Conservation (phyloP, 345 rosid genomes). For the Bretschneidera sinensis region DNA sequence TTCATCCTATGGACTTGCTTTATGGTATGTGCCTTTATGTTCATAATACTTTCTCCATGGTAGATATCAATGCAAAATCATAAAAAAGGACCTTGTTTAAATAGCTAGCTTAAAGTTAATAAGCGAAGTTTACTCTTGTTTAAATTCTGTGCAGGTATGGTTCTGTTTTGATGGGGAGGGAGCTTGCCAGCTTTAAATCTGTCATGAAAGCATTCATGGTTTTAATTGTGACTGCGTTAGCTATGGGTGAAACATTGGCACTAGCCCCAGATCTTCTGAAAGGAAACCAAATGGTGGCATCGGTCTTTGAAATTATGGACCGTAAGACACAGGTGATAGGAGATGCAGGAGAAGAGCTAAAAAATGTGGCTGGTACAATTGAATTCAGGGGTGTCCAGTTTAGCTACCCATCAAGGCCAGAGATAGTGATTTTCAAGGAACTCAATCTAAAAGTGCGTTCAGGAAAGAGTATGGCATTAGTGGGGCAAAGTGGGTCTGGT, state of each 20-base stretch:
- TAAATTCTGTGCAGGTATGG: conserved; percentile 60
- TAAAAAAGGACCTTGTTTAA: too few species aligned
- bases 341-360: conserved; percentile 62
- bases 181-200: conserved; percentile 65
- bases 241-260: conserved; percentile 95
- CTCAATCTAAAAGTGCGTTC: conserved; percentile 59
- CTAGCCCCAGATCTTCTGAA: conserved; percentile 82
- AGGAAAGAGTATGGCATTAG: conserved; percentile 85
- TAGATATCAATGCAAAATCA: too few species aligned
- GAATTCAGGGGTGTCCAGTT: conserved; percentile 69
- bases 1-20: conserved; percentile 92
- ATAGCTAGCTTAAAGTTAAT: background rate
- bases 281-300: conserved; percentile 96
- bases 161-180: conserved; percentile 85
- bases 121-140: background rate
- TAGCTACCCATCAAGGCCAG: conserved; percentile 86
- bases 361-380: conserved; percentile 61
- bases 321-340: conserved; percentile 60
- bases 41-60: background rate
- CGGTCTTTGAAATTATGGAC: conserved; percentile 78
- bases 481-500: conserved; percentile 97
- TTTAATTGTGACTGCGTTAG: conserved; percentile 87
- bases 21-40: conserved; percentile 52
- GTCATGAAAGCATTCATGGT: conserved; percentile 96
- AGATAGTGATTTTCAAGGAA: conserved; percentile 65